Evolutionary conservation across 768 basidiomycete species (phyloP).

Genomic region (Lentinula boryana): DNA sequence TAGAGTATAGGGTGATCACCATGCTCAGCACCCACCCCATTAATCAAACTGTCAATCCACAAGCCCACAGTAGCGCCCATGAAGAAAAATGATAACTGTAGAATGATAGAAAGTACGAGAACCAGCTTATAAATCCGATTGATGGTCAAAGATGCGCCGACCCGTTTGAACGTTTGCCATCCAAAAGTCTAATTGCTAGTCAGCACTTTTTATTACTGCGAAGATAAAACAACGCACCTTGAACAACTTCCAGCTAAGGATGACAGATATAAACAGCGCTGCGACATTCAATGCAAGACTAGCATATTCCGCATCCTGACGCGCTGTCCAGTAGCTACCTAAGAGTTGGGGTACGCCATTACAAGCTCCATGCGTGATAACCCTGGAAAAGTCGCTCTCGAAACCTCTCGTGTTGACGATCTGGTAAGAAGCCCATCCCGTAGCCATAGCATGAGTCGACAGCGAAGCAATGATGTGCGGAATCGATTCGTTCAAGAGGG

Average conservation of each 20-base stretch:
- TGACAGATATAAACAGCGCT: slow-evolving; percentile 51
- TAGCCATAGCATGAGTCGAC: slow-evolving; percentile 67
- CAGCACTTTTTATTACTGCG: neutral
- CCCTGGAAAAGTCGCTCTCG: slow-evolving; percentile 43
- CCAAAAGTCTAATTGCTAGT: slow-evolving; percentile 49
- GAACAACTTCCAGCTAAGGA: slow-evolving; percentile 69
- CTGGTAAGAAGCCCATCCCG: slow-evolving; percentile 68
- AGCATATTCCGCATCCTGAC: slow-evolving; percentile 56
- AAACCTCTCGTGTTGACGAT: slow-evolving; percentile 56
- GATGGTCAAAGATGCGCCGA: slow-evolving; percentile 70
- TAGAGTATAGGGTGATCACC: slow-evolving; percentile 42
- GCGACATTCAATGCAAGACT: slow-evolving; percentile 57
- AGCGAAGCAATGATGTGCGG: slow-evolving; percentile 74
- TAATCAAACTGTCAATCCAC: slow-evolving; percentile 74
- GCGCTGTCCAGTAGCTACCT: slow-evolving; percentile 57
- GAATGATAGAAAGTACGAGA: slow-evolving; percentile 60
- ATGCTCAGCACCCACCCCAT: slow-evolving; percentile 55
- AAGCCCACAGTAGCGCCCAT: slow-evolving; percentile 61
- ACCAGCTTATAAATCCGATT: slow-evolving; percentile 72
- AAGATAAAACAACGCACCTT: slow-evolving; percentile 39
- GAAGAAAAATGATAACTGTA: slow-evolving; percentile 78
- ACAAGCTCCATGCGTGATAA: slow-evolving; percentile 66
- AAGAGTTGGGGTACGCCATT: slow-evolving; percentile 42
- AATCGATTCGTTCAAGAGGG: slow-evolving; percentile 66
- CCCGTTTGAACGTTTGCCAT: slow-evolving; percentile 86